Conservation (phyloP, 805 yeast species). For the Kazachstania viticola region DNA sequence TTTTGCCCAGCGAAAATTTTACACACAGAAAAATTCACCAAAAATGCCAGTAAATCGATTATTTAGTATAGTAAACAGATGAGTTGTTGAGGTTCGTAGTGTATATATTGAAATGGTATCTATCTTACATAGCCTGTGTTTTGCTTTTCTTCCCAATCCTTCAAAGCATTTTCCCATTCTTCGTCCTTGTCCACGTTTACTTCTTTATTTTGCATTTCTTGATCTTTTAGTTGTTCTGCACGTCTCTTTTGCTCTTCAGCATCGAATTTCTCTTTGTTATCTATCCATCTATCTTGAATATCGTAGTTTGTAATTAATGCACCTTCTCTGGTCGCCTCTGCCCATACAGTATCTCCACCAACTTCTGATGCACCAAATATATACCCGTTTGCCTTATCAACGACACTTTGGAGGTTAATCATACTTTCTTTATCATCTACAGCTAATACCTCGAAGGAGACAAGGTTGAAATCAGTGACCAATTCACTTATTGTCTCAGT, state of each 20-base stretch:
- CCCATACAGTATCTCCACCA: constrained; percentile 97
- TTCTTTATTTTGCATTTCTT: constrained; percentile 31
- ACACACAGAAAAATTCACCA: too few species aligned
- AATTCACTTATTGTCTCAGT: constrained; percentile 73
- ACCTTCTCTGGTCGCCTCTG: constrained; percentile 84
- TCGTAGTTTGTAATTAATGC: constrained; percentile 46
- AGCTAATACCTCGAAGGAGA: constrained; percentile 78
- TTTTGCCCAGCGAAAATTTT: too few species aligned
- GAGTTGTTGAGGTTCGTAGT: too few species aligned
- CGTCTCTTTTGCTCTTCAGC: constrained; percentile 40
- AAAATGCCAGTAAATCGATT: too few species aligned
- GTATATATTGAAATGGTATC: too few species aligned
- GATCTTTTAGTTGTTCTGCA: constrained; percentile 31
- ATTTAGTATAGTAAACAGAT: too few species aligned
- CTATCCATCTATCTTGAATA: constrained; percentile 93
- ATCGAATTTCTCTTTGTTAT: constrained; percentile 69
- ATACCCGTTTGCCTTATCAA: constrained; percentile 92
- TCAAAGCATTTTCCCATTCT: constrained; percentile 58
- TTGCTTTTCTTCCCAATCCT: constrained; percentile 43
- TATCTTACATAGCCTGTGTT: constrained; percentile 21
- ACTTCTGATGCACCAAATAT: constrained; percentile 85
- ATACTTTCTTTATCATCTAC: constrained; percentile 87
- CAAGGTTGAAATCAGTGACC: constrained; percentile 77
- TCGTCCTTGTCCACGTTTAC: constrained; percentile 52
- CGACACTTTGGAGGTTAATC: constrained; percentile 65